These are phyloP conservation scores for Talaromyces verruculosus DNA, from an alignment of 2,329 filamentous ascomycete species.

Conservation along the genomic window DNA sequence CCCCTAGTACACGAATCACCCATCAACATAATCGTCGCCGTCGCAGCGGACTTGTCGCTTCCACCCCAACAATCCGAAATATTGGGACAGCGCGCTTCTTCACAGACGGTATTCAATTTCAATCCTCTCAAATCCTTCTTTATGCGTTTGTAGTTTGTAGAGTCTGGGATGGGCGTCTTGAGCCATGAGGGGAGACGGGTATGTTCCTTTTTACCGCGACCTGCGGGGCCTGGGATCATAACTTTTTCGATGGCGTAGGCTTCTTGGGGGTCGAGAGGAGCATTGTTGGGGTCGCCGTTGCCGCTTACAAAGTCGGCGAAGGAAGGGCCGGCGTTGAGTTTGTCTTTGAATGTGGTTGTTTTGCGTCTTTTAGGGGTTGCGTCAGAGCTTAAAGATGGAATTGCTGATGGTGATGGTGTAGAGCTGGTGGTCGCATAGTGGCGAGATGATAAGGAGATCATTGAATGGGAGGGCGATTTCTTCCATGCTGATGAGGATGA, in stretches of 20 bases:
- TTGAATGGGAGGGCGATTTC: slow-evolving; percentile 23
- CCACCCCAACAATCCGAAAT: slow-evolving; percentile 98
- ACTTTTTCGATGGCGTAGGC: slow-evolving; percentile 62
- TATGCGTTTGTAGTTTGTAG: slow-evolving; percentile 88
- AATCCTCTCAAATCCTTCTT: slow-evolving; percentile 89
- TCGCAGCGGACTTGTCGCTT: slow-evolving; percentile 80
- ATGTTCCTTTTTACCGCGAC: slow-evolving; percentile 61
- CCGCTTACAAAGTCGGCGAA: slow-evolving; percentile 63
- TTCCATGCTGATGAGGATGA: slow-evolving; percentile 26
- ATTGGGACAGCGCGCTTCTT: slow-evolving; percentile 95
- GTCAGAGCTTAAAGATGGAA: slow-evolving; percentile 24
- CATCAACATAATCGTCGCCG: slow-evolving; percentile 99
- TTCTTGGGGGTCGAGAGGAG: slow-evolving; percentile 48
- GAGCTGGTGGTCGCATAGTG: slow-evolving; percentile 37
- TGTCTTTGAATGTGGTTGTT: slow-evolving; percentile 60
- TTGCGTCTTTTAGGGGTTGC: slow-evolving; percentile 58
- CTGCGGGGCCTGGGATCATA: slow-evolving; percentile 57
- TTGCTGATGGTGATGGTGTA: slow-evolving; percentile 26
- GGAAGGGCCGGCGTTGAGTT: slow-evolving; percentile 63
- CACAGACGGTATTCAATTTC: slow-evolving; percentile 91
- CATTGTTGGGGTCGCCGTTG: slow-evolving; percentile 36
- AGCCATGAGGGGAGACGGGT: slow-evolving; percentile 87
- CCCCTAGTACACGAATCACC: slow-evolving; percentile 96
- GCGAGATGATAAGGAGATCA: slow-evolving; percentile 28
- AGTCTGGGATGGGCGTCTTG: slow-evolving; percentile 88